These are phyloP conservation scores for Euptelea pleiosperma DNA, from an alignment of 164 flowering plant genomes.

Conservation along the genomic window DNA sequence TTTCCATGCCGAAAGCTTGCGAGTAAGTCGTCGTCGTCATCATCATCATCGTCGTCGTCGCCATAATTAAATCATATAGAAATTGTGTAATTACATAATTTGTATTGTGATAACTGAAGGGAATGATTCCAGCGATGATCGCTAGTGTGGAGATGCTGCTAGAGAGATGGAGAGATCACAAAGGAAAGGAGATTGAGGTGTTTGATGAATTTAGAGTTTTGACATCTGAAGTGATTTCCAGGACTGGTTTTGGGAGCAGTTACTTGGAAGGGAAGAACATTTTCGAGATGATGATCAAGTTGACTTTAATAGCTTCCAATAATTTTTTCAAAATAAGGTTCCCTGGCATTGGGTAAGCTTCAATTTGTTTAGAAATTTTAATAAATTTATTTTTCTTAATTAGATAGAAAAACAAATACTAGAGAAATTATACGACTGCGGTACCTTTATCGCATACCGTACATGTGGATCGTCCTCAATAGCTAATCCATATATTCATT, in stretches of 20 bases:
- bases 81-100: no score
- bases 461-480: no score
- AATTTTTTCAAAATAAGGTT: constrained; percentile 18
- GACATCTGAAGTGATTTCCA: constrained; percentile 46
- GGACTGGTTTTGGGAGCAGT: constrained; percentile 56
- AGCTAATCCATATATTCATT: no score
- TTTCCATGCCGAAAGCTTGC: constrained; percentile 40
- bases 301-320: constrained; percentile 12
- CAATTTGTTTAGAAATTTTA: no score
- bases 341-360: constrained; percentile 24
- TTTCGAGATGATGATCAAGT: constrained; percentile 28
- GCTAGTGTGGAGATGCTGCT: constrained; percentile 33
- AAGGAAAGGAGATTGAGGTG: constrained; percentile 45
- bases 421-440: no score
- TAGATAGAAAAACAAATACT: no score
- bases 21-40: no score
- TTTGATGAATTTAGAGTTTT: constrained; percentile 37
- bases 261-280: constrained; percentile 40
- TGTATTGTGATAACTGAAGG: constrained; percentile 15
- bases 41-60: no score
- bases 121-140: constrained; percentile 38
- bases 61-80: no score
- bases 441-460: no score
- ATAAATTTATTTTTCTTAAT: no score
- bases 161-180: constrained; percentile 34